Conservation (phyloP, 768 basidiomycete species). For the Leccinellum luteum region DNA sequence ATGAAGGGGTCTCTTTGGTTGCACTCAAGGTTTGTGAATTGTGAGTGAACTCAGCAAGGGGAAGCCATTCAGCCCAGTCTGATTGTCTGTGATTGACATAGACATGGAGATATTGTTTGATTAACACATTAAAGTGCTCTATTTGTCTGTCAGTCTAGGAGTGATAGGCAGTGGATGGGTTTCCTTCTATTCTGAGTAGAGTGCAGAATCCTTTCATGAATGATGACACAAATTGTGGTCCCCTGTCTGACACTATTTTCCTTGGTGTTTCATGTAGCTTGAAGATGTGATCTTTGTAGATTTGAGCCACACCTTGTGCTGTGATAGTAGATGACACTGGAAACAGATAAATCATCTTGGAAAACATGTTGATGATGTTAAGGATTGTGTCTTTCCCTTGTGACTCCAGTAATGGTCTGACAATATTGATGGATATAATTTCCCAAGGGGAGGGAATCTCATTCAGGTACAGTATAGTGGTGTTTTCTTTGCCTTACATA, state of each 20-base stretch:
- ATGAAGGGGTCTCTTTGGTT: background rate
- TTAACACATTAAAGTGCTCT: fast-evolving
- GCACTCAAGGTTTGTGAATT: background rate
- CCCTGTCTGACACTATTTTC: background rate
- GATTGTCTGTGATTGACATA: background rate
- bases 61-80: background rate
- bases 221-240: background rate
- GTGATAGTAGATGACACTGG: background rate
- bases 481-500: fast-evolving
- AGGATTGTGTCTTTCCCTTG: background rate
- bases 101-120: background rate
- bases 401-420: background rate
- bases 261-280: background rate
- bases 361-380: background rate
- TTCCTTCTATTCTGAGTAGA: background rate
- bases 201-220: background rate
- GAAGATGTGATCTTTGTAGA: background rate
- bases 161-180: background rate
- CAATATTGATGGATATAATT: background rate
- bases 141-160: background rate
- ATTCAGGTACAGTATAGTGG: background rate
- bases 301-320: background rate
- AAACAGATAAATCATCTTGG: background rate
- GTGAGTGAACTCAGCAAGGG: background rate
- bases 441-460: background rate